Evolutionary conservation across 352 stramenopile species (phyloP).

Genomic region (Globisporangium echinulatum): DNA sequence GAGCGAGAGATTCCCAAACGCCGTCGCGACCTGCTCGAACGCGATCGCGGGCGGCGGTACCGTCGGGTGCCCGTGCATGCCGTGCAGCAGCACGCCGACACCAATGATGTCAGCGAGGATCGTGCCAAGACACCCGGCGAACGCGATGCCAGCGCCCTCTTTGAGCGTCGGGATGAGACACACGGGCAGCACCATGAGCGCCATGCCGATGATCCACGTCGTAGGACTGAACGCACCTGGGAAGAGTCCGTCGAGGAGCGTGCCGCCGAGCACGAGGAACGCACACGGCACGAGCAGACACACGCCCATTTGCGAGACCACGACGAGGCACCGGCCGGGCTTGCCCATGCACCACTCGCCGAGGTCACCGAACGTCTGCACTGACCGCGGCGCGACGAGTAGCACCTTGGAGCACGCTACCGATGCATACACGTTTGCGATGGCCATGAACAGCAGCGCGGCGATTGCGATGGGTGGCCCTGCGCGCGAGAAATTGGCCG

Average conservation of each 20-base stretch:
- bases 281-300: conserved; percentile 42
- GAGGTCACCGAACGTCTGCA: conserved; percentile 46
- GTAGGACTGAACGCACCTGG: neutral
- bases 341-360: conserved; percentile 40
- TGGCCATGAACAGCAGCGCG: conserved; percentile 45
- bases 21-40: neutral
- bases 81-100: neutral
- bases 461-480: conserved; percentile 31
- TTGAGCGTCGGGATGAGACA: neutral
- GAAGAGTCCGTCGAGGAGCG: conserved; percentile 20
- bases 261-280: conserved; percentile 55
- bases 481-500: conserved; percentile 44
- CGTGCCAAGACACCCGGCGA: neutral
- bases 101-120: neutral
- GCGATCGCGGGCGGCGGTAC: neutral
- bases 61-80: neutral
- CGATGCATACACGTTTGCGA: conserved; percentile 41
- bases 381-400: conserved; percentile 29
- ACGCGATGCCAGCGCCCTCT: neutral
- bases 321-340: conserved; percentile 27
- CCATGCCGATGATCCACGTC: neutral
- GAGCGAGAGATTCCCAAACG: neutral
- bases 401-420: conserved; percentile 42
- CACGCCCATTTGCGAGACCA: conserved; percentile 34
- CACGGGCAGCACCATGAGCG: neutral